These are phyloP conservation scores for Aureobasidium sp. DNA, from an alignment of 2,329 filamentous ascomycete genomes.

Conservation along the genomic window DNA sequence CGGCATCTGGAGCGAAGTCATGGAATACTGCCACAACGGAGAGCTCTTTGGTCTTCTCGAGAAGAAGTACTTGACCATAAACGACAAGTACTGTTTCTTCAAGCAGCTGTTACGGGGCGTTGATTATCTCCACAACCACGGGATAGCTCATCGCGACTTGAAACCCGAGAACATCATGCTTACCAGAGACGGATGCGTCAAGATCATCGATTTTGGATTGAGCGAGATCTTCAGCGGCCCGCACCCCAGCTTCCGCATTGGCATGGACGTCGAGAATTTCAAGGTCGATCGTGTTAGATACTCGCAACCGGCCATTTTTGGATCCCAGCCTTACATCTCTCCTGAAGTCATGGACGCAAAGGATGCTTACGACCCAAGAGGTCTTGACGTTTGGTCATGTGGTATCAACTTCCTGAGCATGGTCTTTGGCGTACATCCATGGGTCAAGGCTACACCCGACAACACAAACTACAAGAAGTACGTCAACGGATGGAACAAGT, in stretches of 20 bases:
- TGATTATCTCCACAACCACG: constrained; percentile 70
- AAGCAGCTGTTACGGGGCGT: constrained; percentile 81
- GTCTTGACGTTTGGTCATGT: constrained; percentile 78
- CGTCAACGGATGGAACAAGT: constrained; percentile 59
- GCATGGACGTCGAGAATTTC: constrained; percentile 51
- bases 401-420: constrained; percentile 77
- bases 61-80: constrained; percentile 58
- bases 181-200: constrained; percentile 69
- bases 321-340: constrained; percentile 78
- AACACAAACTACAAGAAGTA: constrained; percentile 56
- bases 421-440: constrained; percentile 62
- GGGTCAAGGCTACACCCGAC: constrained; percentile 56
- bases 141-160: constrained; percentile 84
- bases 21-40: constrained; percentile 82
- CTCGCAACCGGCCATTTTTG: constrained; percentile 73
- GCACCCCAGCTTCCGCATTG: constrained; percentile 67
- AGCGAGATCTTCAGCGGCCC: constrained; percentile 77
- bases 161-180: constrained; percentile 83
- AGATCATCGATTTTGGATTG: constrained; percentile 87
- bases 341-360: constrained; percentile 72
- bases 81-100: constrained; percentile 69
- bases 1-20: constrained; percentile 79
- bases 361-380: constrained; percentile 61
- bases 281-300: constrained; percentile 61
- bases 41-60: constrained; percentile 71